Base-by-base conservation (phyloP, 208 protist species). In the Crithidia sp. region DNA sequence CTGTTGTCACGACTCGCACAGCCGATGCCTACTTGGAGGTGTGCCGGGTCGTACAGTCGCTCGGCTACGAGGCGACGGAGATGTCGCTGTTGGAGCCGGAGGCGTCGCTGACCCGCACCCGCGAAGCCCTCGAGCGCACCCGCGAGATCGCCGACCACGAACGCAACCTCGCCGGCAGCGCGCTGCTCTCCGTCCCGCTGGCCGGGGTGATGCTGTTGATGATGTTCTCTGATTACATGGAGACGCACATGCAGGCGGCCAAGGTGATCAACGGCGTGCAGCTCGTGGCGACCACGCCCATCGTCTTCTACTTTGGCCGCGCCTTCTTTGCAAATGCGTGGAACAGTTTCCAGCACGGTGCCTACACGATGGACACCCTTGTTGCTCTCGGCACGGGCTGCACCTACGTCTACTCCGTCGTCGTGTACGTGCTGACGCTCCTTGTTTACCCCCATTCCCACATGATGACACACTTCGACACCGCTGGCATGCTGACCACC, bases 381-480 rank as follows among this genome's bases (percentile, higher is more conserved):
- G 89, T 97, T 2, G 86, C 89, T 16, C 81, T 97, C 54, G 93
- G 93, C 43, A 85, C 86, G 4, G 87, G 86, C 67, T 84, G 68
- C 71, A 80, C 93, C 7, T 97, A 94, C 79, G 28, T 71, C 16
- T 94, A 91, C 76, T 97, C 93, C 17, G 64, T 83, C 43, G 58
- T 86, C 36, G 85, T 78, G 17, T 83, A 82, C 66, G 17, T 82
- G 36, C 10, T 90, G n/a, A 81, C 56, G 36, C 45, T 92, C 8
- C 65, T 72, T 17, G 60, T 57, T 44, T 59, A 64, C 40, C 70
- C 73, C 2, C 44, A 71, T 2, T 16, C 16, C 12, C 76, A 84
- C 53, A 77, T 88, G 64, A 82, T 75, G 52, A 87, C 76, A 14
- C 98, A 98, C 74, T 99, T 99, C 76, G 97, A 99, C 74, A 98